Conservation (phyloP, 2,329 filamentous ascomycete genomes). For the Helminthosporium solani region DNA sequence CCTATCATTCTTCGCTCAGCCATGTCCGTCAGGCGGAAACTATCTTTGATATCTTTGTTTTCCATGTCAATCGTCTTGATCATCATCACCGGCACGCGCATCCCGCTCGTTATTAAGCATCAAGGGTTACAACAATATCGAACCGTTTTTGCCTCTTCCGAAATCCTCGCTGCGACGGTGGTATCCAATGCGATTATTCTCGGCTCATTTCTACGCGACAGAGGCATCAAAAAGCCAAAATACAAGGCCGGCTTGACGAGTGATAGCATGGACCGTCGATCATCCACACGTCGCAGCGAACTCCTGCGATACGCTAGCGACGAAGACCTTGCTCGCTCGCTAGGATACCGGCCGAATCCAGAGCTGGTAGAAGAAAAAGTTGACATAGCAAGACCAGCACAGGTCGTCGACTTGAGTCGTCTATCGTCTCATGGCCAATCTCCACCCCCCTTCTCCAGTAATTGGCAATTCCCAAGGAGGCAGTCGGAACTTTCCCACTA, state of each 20-base stretch:
- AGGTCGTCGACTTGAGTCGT: slow-evolving; percentile 31
- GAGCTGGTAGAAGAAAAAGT: slow-evolving; percentile 49
- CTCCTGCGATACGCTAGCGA: slow-evolving; percentile 81
- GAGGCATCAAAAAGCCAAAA: slow-evolving; percentile 82
- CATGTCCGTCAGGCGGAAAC: slow-evolving; percentile 74
- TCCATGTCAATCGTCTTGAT: slow-evolving; percentile 80
- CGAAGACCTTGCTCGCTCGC: slow-evolving; percentile 78
- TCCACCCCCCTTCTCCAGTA: slow-evolving; percentile 27
- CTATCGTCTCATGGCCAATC: slow-evolving; percentile 21
- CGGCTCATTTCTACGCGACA: slow-evolving; percentile 87
- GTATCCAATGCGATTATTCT: slow-evolving; percentile 88
- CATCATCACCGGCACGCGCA: slow-evolving; percentile 74
- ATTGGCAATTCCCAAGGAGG: slow-evolving; percentile 37
- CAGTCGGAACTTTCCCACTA: slow-evolving; percentile 17
- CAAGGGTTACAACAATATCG: slow-evolving; percentile 80
- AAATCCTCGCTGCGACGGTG: slow-evolving; percentile 83
- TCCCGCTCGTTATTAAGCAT: slow-evolving; percentile 72
- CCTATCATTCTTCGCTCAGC: slow-evolving; percentile 79
- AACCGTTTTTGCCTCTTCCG: slow-evolving; percentile 83
- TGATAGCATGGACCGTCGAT: slow-evolving; percentile 57
- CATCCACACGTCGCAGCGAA: slow-evolving; percentile 59
- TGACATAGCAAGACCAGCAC: slow-evolving; percentile 45
- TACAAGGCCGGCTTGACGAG: slow-evolving; percentile 62
- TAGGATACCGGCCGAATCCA: slow-evolving; percentile 68
- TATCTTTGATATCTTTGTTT: slow-evolving; percentile 78